phyloP scores from a whole-genome alignment of 306 rosid genomes.

The Lithocarpus polystachyus region DNA sequence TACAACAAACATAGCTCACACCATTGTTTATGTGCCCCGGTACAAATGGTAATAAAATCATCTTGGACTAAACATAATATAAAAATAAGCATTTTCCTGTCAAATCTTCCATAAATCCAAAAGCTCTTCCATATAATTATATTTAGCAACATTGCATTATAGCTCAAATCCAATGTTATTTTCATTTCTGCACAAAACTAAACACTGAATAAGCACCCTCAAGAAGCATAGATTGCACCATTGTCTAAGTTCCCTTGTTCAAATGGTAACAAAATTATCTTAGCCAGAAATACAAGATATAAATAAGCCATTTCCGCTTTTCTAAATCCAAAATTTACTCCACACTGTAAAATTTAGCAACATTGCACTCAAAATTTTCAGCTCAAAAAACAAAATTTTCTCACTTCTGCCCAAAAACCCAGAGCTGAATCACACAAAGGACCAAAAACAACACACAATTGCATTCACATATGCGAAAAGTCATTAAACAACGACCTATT shows the following conservation, averaged over 20 bases:
- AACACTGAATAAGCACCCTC: neutral
- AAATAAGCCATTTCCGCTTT: too few relatives aligned
- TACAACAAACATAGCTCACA: neutral
- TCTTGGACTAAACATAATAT: too few relatives aligned
- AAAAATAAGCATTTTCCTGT: too few relatives aligned
- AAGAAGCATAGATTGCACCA: neutral
- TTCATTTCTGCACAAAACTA: too few relatives aligned
- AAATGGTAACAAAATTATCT: neutral
- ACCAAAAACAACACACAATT: neutral
- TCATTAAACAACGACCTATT: neutral
- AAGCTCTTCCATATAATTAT: too few relatives aligned
- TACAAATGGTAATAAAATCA: too few relatives aligned
- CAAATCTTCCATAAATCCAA: too few relatives aligned
- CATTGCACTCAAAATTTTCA: neutral
- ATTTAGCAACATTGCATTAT: too few relatives aligned
- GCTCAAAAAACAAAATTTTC: neutral
- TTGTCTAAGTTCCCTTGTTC: neutral
- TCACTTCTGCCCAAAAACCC: neutral
- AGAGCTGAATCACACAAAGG: neutral
- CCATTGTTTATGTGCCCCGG: too few relatives aligned
- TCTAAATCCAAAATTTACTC: neutral
- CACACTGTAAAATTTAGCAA: neutral
- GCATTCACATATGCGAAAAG: neutral
- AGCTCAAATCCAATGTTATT: too few relatives aligned
- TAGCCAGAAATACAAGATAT: too few relatives aligned